phyloP scores from a whole-genome alignment of 2,329 filamentous ascomycete genomes.

The Ophiosphaerella herpotricha region DNA sequence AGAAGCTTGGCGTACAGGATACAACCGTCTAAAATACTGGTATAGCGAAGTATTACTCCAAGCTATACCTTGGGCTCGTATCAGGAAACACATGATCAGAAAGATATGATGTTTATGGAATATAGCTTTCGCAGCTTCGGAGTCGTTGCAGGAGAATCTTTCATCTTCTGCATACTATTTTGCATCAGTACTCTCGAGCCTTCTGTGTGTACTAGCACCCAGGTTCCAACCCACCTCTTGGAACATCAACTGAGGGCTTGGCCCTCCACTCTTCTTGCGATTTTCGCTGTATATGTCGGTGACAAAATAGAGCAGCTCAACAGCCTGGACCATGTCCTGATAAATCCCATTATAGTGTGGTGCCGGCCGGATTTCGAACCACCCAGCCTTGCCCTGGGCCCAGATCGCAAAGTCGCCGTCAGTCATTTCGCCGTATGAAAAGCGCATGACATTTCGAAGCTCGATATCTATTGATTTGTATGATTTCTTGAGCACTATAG shows the following conservation, averaged over 20 bases:
- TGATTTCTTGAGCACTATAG: constrained; percentile 39
- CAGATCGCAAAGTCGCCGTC: constrained; percentile 65
- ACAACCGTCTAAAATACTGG: constrained; percentile 45
- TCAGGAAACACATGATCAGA: constrained; percentile 52
- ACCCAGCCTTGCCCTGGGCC: constrained; percentile 67
- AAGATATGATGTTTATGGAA: constrained; percentile 49
- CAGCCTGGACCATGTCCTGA: constrained; percentile 65
- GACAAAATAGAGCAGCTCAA: constrained; percentile 67
- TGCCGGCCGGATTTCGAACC: constrained; percentile 70
- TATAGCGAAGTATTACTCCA: constrained; percentile 53
- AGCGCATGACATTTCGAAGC: constrained; percentile 56
- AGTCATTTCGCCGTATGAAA: constrained; percentile 58
- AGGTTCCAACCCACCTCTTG: constrained; percentile 36
- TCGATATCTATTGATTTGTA: constrained; percentile 54
- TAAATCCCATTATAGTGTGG: constrained; percentile 61
- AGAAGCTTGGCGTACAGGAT: constrained; percentile 33
- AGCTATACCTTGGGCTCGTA: constrained; percentile 48
- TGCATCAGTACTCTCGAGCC: constrained; percentile 6
- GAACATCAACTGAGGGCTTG: constrained; percentile 47
- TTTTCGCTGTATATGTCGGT: constrained; percentile 60
- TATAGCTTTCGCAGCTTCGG: constrained; percentile 29
- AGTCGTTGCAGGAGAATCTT: constrained; percentile 30
- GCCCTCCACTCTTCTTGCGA: constrained; percentile 45
- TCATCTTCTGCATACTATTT: constrained; percentile 43
- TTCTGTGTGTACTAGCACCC: background rate